Evolutionary conservation across 2,329 filamentous ascomycete species (phyloP).

Genomic region (Nigrograna mackinnonii): DNA sequence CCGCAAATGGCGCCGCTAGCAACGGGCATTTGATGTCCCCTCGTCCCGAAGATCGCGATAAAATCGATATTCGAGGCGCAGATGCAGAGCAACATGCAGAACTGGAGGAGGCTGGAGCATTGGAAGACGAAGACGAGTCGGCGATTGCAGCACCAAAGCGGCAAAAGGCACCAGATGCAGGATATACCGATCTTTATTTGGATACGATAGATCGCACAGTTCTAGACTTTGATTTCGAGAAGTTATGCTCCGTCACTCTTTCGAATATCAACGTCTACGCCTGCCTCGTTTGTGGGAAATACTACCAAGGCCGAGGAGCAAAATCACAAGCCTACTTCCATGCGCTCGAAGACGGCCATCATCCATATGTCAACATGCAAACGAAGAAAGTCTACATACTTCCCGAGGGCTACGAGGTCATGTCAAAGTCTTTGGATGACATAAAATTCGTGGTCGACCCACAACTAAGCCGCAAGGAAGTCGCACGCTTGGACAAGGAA

Average conservation of each 20-base stretch:
- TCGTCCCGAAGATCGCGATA: slow-evolving; percentile 25
- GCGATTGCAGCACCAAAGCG: slow-evolving; percentile 57
- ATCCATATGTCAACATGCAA: slow-evolving; percentile 98
- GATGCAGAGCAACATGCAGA: slow-evolving; percentile 40
- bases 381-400: slow-evolving; percentile 89
- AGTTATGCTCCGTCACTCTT: slow-evolving; percentile 92
- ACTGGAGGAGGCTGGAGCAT: slow-evolving; percentile 38
- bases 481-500: slow-evolving; percentile 74
- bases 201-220: slow-evolving; percentile 94
- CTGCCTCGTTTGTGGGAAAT: slow-evolving; percentile 95
- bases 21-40: slow-evolving; percentile 36
- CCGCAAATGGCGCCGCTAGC: slow-evolving; percentile 21
- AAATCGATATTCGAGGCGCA: slow-evolving; percentile 38
- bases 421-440: slow-evolving; percentile 91
- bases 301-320: slow-evolving; percentile 90
- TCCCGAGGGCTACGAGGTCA: slow-evolving; percentile 96
- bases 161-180: slow-evolving; percentile 78
- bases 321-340: slow-evolving; percentile 98
- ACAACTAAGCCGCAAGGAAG: slow-evolving; percentile 77
- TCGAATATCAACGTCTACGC: slow-evolving; percentile 99
- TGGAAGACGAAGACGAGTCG: slow-evolving; percentile 38
- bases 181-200: slow-evolving; percentile 94
- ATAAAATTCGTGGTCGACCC: slow-evolving; percentile 98
- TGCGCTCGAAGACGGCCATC: slow-evolving; percentile 90
- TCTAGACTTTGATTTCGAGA: slow-evolving; percentile 98